These are phyloP conservation scores for Monosporascus sp. DNA, from an alignment of 2,329 filamentous ascomycete genomes.

Conservation along the genomic window DNA sequence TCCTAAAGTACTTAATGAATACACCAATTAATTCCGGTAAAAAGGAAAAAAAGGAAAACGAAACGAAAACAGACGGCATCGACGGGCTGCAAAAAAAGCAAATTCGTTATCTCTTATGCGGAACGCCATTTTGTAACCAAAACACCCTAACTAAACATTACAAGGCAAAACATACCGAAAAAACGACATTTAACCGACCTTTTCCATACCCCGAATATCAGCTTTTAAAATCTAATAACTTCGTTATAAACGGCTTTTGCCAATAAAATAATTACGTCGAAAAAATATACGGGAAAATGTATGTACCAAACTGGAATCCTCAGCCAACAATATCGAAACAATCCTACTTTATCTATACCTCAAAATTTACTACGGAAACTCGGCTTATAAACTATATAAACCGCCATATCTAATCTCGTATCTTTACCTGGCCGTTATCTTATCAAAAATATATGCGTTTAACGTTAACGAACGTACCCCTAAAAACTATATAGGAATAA, in stretches of 20 bases:
- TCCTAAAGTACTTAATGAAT: background rate
- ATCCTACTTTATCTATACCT: background rate
- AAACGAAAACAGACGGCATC: too few species aligned
- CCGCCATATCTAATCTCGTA: background rate
- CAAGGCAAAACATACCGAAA: background rate
- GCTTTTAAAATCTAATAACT: background rate
- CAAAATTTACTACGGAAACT: background rate
- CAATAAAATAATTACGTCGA: background rate
- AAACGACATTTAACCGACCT: background rate
- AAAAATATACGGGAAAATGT: background rate
- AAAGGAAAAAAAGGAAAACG: background rate
- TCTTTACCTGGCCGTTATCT: background rate
- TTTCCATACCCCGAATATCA: background rate
- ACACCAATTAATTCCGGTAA: background rate
- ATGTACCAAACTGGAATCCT: background rate
- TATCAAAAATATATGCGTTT: background rate
- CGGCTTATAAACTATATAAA: background rate
- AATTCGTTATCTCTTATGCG: background rate
- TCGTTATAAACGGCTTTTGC: background rate
- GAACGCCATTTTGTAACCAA: background rate
- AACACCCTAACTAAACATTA: background rate
- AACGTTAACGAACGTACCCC: background rate
- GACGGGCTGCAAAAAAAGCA: background rate
- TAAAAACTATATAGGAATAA: background rate
- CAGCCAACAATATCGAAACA: background rate